Conservation (phyloP, 192 early-diverging fungal genomes). For the Backusella tarrabulga region DNA sequence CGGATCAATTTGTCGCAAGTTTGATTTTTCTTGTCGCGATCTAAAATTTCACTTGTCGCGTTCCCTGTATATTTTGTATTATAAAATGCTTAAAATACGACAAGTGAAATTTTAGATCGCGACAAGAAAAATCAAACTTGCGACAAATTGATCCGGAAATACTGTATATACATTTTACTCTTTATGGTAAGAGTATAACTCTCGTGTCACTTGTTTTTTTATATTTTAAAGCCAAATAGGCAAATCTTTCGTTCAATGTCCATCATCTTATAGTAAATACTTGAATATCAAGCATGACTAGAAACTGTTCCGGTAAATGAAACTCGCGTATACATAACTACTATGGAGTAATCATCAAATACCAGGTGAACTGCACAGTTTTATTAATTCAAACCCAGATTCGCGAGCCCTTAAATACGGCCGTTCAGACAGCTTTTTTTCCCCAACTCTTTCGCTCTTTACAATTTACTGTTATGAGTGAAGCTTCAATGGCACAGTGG, state of each 20-base stretch:
- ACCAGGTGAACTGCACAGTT: neutral
- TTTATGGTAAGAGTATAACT: neutral
- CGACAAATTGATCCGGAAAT: too few relatives aligned
- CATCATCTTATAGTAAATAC: neutral
- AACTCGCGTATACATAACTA: neutral
- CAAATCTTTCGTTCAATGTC: neutral
- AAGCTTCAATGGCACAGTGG: neutral
- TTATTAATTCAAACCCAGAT: neutral
- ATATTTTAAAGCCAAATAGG: neutral
- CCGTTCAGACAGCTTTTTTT: neutral
- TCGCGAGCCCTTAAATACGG: neutral
- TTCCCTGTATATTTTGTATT: too few relatives aligned
- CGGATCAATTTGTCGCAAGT: too few relatives aligned
- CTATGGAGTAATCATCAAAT: neutral
- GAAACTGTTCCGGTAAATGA: neutral
- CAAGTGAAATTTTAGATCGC: too few relatives aligned
- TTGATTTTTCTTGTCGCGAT: too few relatives aligned
- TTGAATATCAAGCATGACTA: neutral
- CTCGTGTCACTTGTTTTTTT: neutral
- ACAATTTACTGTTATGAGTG: neutral
- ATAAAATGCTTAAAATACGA: too few relatives aligned
- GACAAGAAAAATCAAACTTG: too few relatives aligned
- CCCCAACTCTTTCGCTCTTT: neutral
- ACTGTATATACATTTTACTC: neutral
- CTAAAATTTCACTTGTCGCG: too few relatives aligned